Percentiles rank a stretch among this genome's conserved stretches.
phyloP scores from a whole-genome alignment of 257 asterid species.

The Capsicum chinense region DNA sequence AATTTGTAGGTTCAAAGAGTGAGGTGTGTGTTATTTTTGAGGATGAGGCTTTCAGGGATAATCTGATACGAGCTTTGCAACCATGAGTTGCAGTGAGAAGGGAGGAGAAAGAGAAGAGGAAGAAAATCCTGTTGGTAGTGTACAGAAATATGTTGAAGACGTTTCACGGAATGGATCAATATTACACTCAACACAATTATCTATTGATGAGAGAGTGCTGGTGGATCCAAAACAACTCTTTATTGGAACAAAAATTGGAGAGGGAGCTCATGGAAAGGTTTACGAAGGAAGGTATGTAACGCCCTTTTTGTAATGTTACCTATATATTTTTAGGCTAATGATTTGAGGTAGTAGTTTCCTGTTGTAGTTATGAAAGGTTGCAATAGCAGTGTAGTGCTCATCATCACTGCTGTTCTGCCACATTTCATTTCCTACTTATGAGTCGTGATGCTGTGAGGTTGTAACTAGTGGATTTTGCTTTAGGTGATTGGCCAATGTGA shows the following conservation, averaged over 20 bases:
- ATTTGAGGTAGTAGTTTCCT: background rate
- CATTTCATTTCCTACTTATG: conserved; percentile 14
- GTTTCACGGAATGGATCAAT: conserved; percentile 60
- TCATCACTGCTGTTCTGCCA: conserved; percentile 1
- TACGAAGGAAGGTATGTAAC: conserved; percentile 85
- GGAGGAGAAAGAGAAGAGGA: conserved; percentile 51
- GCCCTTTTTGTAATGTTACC: conserved; percentile 19
- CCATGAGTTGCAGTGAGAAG: conserved; percentile 81
- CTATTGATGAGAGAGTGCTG: conserved; percentile 76
- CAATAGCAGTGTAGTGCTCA: background rate
- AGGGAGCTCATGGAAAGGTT: conserved; percentile 99
- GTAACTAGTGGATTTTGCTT: conserved; percentile 20
- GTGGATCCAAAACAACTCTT: conserved; percentile 83
- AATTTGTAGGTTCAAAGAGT: conserved; percentile 34
- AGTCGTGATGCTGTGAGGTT: conserved; percentile 19
- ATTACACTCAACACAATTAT: conserved; percentile 44
- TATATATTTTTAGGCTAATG: background rate
- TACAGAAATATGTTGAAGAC: conserved; percentile 55
- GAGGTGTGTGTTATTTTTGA: conserved; percentile 29
- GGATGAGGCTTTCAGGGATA: conserved; percentile 61
- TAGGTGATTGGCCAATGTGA: background rate
- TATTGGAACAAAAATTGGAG: conserved; percentile 88
- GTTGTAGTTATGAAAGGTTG: background rate
- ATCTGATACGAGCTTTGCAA: conserved; percentile 43
- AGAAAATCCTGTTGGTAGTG: conserved; percentile 38